Evolutionary conservation across 2,329 filamentous ascomycete species (phyloP).

Genomic region (Xylariaceae sp.): DNA sequence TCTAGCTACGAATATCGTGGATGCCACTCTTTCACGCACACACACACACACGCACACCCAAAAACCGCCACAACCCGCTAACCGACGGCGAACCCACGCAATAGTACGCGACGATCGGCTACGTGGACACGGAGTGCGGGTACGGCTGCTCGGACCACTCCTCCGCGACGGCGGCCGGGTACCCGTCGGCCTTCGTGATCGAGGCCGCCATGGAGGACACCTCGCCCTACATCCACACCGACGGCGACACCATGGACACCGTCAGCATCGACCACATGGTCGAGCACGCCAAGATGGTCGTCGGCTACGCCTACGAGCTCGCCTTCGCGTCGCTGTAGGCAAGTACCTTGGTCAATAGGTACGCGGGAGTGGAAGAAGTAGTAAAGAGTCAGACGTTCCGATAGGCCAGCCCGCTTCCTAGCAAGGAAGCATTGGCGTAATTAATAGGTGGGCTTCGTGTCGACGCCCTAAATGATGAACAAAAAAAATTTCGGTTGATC

Average conservation of each 20-base stretch:
- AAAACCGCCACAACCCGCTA: not conserved
- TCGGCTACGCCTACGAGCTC: constrained; percentile 52
- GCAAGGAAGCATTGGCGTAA: no score
- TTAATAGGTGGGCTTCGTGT: no score
- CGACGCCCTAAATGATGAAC: no score
- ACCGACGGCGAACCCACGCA: not conserved
- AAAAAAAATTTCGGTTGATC: no score
- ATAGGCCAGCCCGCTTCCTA: no score
- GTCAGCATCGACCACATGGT: constrained; percentile 69
- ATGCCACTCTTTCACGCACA: no score
- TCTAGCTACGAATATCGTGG: no score
- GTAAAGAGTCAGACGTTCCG: no score
- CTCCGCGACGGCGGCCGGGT: constrained; percentile 67
- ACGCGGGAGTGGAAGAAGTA: no score
- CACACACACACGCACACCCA: not conserved
- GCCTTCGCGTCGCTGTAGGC: constrained; percentile 32
- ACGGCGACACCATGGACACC: constrained; percentile 70
- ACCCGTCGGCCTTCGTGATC: constrained; percentile 66
- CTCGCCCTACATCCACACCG: constrained; percentile 74
- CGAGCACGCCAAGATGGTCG: constrained; percentile 59
- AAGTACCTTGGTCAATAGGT: not conserved
- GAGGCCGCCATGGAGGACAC: constrained; percentile 62
- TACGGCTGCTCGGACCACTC: constrained; percentile 70
- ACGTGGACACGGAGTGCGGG: constrained; percentile 53
- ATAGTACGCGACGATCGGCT: constrained; percentile 44